Evolutionary conservation across 306 rosid genomes (phyloP).

Genomic region (Amphicarpaea edgeworthii): DNA sequence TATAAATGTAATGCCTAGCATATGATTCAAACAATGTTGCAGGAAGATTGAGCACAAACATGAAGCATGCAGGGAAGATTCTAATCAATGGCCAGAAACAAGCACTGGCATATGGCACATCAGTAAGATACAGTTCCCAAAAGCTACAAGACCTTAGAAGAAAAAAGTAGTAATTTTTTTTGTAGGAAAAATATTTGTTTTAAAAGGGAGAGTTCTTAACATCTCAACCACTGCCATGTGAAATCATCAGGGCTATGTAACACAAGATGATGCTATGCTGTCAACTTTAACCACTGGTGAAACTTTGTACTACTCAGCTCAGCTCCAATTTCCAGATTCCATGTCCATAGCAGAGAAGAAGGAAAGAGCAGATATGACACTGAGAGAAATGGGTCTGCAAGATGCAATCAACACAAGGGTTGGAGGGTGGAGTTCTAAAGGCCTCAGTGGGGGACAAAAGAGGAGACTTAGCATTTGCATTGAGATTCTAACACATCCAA

Average conservation of each 20-base stretch:
- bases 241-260: constrained; percentile 66
- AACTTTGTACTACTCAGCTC: constrained; percentile 68
- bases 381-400: constrained; percentile 73
- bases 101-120: constrained; percentile 69
- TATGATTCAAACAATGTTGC: constrained; percentile 35
- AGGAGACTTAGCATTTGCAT: constrained; percentile 83
- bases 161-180: background rate
- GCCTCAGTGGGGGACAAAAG: constrained; percentile 75
- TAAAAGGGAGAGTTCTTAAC: background rate
- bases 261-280: constrained; percentile 70
- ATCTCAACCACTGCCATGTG: background rate
- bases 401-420: constrained; percentile 66
- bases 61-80: constrained; percentile 63
- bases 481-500: constrained; percentile 68
- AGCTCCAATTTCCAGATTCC: constrained; percentile 65
- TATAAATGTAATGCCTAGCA: background rate
- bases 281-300: constrained; percentile 65
- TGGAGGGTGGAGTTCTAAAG: constrained; percentile 65
- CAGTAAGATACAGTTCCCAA: constrained; percentile 51
- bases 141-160: background rate
- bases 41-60: constrained; percentile 66
- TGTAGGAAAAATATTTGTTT: background rate
- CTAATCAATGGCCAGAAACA: constrained; percentile 67
- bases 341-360: constrained; percentile 70
- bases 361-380: constrained; percentile 60